Base-by-base conservation (phyloP, 192 early-diverging fungal genomes). In the Kickxella alabastrina region DNA sequence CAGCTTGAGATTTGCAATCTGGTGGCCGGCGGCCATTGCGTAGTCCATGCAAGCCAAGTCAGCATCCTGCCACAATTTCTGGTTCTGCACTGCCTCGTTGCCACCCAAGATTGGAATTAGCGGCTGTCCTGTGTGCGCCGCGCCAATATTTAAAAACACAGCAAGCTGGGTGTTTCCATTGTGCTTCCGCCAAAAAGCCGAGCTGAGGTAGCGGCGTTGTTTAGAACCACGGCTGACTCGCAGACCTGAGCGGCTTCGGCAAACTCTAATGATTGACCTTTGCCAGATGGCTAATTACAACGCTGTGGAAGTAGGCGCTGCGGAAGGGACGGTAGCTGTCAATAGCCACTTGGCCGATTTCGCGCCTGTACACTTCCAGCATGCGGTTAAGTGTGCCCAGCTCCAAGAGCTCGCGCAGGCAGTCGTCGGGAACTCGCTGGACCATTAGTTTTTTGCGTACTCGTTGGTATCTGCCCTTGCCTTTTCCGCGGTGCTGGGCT, bases 301-400 rank as follows among this genome's bases (percentile, higher is more conserved):
- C 39, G 35, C 49, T 40, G 52, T 66, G 47, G 25, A 66, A 62
- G 39, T 74, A 62, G 44, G 61, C 43, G 32, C 54, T 66, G 32
- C 64, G 58, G 9, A 74, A 66, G 1, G 70, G 70, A 32, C 46
- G 49, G 31, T 58, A 74, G 22, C 47, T 57, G 41, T 62, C 45
- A 3, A 74, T 57, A 17, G 70, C 35, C 41, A 74, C 25, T 5
- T 50, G 54, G 17, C 70, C 70, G 2, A 74, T 21, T 17, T 66
- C 51, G 32, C 63, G 43, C 3, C 50, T 25, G 17, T 62, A 62
- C 22, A 32, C 43, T 2, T 50, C 14, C 22, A 65, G 35, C 18
- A 66, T 18, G 9, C 70, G 43, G 47, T 66, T 54, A 1, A 74
- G 59, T 4, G 70, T 40, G 22, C 70, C 70, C 24, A 62, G 36